phyloP scores from a whole-genome alignment of 2,329 filamentous ascomycete species.

The Pochonia chlamydosporia region DNA sequence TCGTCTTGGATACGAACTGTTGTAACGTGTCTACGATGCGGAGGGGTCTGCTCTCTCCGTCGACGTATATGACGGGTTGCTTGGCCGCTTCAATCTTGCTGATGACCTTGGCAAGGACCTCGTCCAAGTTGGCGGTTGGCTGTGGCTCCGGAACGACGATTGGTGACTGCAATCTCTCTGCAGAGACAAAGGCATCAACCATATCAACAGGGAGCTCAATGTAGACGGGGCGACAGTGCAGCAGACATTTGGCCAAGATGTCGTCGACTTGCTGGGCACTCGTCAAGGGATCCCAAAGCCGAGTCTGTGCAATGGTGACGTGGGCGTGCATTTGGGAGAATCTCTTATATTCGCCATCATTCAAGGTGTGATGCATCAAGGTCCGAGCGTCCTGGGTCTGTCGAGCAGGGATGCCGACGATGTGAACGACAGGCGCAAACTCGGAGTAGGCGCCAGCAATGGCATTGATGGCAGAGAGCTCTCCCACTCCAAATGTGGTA shows the following conservation, averaged over 20 bases:
- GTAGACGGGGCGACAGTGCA: conserved; percentile 50
- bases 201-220: conserved; percentile 50
- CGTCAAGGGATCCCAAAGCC: conserved; percentile 35
- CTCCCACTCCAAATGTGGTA: conserved; percentile 57
- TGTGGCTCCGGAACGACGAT: conserved; percentile 10
- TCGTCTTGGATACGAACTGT: conserved; percentile 33
- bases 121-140: conserved; percentile 13
- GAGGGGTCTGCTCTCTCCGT: conserved; percentile 40
- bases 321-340: conserved; percentile 44
- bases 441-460: conserved; percentile 54
- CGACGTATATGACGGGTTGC: conserved; percentile 44
- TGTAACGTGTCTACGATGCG: conserved; percentile 36
- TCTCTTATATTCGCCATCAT: conserved; percentile 46
- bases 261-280: conserved; percentile 38
- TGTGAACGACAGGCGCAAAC: conserved; percentile 49
- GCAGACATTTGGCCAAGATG: conserved; percentile 31
- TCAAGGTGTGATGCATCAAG: conserved; percentile 48
- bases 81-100: conserved; percentile 37
- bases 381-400: conserved; percentile 34
- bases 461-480: conserved; percentile 51
- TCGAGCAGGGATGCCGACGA: conserved; percentile 47
- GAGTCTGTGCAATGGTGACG: conserved; percentile 42
- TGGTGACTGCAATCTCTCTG: conserved; percentile 18
- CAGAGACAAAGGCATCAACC: conserved; percentile 30
- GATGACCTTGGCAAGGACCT: conserved; percentile 28